These are phyloP conservation scores for Poa pratensis DNA, from an alignment of 176 grass and related monocot genomes.

Conservation along the genomic window DNA sequence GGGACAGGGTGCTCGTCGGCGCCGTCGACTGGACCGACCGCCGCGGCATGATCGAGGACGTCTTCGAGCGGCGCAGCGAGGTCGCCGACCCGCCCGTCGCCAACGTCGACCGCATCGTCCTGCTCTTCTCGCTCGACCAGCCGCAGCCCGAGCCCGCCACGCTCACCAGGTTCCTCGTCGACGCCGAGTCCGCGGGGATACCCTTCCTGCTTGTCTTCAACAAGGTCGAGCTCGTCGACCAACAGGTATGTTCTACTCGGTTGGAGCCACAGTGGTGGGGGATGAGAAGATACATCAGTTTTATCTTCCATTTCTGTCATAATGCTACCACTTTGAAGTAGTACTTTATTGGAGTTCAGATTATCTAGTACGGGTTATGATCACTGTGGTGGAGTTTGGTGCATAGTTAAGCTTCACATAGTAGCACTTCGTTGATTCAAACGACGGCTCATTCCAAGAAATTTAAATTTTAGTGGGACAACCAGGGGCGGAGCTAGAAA, in stretches of 20 bases:
- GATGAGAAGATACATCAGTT: background rate
- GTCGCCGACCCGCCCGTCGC: conserved; percentile 76
- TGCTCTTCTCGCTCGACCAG: conserved; percentile 87
- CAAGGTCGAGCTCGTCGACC: conserved; percentile 77
- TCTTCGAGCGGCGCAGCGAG: conserved; percentile 74
- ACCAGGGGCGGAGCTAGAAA: no score
- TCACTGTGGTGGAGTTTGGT: background rate
- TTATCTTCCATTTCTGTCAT: background rate
- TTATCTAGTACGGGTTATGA: background rate
- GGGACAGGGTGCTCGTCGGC: conserved; percentile 74
- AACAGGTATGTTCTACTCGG: conserved; percentile 53
- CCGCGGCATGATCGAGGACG: conserved; percentile 89
- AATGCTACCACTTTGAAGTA: background rate
- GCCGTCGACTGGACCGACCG: conserved; percentile 75
- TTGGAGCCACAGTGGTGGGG: background rate
- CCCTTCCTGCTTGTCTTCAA: conserved; percentile 75
- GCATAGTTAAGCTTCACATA: background rate
- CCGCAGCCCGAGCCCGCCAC: conserved; percentile 73
- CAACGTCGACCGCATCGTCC: conserved; percentile 76
- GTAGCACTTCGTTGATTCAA: background rate
- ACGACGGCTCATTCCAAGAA: no score
- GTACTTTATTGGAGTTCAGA: no score
- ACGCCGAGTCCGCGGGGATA: conserved; percentile 79
- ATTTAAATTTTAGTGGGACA: no score
- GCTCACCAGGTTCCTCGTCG: conserved; percentile 92